These are phyloP conservation scores for Clarireedia hainanense DNA, from an alignment of 2,329 filamentous ascomycete genomes.

Conservation along the genomic window DNA sequence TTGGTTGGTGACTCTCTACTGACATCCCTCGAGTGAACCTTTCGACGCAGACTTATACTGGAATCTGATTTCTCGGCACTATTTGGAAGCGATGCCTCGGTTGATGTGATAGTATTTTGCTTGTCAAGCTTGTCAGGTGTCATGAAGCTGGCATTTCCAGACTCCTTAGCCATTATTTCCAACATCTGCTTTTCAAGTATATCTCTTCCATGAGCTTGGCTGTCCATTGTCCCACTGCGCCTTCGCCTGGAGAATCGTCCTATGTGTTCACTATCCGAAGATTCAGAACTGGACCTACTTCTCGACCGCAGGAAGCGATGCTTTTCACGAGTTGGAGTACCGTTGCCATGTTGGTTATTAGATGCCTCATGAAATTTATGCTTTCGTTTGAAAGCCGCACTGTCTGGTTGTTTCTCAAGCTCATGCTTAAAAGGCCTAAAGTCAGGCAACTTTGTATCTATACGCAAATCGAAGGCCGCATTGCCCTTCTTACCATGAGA, in stretches of 20 bases:
- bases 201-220: constrained; percentile 41
- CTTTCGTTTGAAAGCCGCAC: constrained; percentile 49
- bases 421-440: constrained; percentile 26
- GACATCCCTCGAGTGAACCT: constrained; percentile 15
- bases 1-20: constrained; percentile 10
- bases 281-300: constrained; percentile 49
- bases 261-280: constrained; percentile 46
- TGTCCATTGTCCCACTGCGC: constrained; percentile 37
- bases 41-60: constrained; percentile 11
- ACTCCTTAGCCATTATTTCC: constrained; percentile 50
- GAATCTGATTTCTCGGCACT: constrained; percentile 12
- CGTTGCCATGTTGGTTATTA: constrained; percentile 49
- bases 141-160: constrained; percentile 24
- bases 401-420: constrained; percentile 33
- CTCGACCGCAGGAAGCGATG: constrained; percentile 46
- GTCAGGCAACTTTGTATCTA: constrained; percentile 28
- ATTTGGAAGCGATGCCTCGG: constrained; percentile 12
- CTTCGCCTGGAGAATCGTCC: constrained; percentile 30
- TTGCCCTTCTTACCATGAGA: constrained; percentile 12
- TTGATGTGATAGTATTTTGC: constrained; percentile 10
- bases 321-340: constrained; percentile 41
- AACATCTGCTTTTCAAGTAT: constrained; percentile 55
- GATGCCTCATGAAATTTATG: constrained; percentile 45
- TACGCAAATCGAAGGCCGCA: constrained; percentile 18
- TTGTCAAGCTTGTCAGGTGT: constrained; percentile 13